These are phyloP conservation scores for Trichoderma koningii DNA, from an alignment of 2,329 filamentous ascomycete species.

Conservation along the genomic window DNA sequence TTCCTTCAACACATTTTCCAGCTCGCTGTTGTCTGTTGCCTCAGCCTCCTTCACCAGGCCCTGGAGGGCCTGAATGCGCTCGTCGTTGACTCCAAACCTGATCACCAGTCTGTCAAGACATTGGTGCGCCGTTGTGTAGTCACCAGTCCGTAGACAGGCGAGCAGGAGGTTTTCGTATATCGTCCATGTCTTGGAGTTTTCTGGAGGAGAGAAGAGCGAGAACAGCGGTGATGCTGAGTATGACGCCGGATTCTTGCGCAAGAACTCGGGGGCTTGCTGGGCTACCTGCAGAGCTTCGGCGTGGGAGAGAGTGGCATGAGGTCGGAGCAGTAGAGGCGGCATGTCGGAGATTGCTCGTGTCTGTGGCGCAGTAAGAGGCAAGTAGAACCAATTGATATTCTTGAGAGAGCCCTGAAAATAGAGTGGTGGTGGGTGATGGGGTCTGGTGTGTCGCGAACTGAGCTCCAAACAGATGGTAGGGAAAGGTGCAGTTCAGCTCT, in stretches of 20 bases:
- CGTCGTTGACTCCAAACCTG: constrained; percentile 82
- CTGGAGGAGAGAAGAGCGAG: constrained; percentile 58
- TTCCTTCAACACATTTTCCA: constrained; percentile 70
- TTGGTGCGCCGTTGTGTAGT: constrained; percentile 74
- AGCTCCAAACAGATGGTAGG: no score
- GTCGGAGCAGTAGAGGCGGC: constrained; percentile 57
- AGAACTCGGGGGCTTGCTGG: constrained; percentile 61
- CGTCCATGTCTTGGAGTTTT: constrained; percentile 80
- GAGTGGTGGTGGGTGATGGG: background rate
- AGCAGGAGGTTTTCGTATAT: constrained; percentile 85
- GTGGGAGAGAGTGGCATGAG: constrained; percentile 59
- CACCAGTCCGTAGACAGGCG: constrained; percentile 79
- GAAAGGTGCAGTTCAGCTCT: background rate
- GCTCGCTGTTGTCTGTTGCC: constrained; percentile 64
- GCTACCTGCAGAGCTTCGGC: constrained; percentile 58
- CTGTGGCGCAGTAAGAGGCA: no score
- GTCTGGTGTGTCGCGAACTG: background rate
- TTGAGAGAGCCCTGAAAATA: no score
- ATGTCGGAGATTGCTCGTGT: constrained; percentile 39
- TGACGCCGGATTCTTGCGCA: constrained; percentile 56
- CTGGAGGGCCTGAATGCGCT: constrained; percentile 79
- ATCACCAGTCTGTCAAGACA: constrained; percentile 74
- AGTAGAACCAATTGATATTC: background rate
- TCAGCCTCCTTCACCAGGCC: constrained; percentile 84
- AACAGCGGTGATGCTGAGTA: constrained; percentile 57